Percentiles rank a stretch among this genome's conserved stretches.
Conservation (phyloP, 2,329 filamentous ascomycete genomes). For the Grosmannia clavigera region DNA sequence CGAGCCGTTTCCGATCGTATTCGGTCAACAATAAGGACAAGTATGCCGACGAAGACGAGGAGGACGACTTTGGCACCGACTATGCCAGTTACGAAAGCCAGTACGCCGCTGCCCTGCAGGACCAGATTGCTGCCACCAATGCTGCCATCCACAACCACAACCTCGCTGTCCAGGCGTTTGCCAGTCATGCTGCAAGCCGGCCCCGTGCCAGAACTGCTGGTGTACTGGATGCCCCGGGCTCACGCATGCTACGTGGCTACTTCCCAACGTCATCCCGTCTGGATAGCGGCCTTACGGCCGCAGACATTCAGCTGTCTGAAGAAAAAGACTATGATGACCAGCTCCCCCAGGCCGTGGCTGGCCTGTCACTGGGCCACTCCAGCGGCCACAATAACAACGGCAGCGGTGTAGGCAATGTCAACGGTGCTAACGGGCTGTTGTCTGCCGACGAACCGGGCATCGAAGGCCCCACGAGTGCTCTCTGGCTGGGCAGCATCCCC, state of each 20-base stretch:
- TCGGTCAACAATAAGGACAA: conserved; percentile 98
- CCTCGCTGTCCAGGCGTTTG: conserved; percentile 82
- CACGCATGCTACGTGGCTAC: conserved; percentile 57
- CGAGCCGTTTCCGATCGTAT: conserved; percentile 88
- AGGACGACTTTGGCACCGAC: conserved; percentile 56
- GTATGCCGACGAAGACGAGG: conserved; percentile 69
- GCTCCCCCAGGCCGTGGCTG: conserved; percentile 69
- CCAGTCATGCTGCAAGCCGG: conserved; percentile 66
- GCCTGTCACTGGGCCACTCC: conserved; percentile 58
- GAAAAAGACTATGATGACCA: conserved; percentile 63
- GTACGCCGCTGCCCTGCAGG: conserved; percentile 49
- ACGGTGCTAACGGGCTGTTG: conserved; percentile 44
- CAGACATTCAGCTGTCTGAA: conserved; percentile 63
- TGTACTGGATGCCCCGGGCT: conserved; percentile 67
- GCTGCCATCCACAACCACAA: conserved; percentile 81
- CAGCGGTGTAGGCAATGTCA: conserved; percentile 3
- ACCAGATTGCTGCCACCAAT: conserved; percentile 51
- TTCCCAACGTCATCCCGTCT: conserved; percentile 61
- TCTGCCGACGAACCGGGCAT: conserved; percentile 65
- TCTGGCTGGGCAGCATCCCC: conserved; percentile 96
- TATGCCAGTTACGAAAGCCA: conserved; percentile 39
- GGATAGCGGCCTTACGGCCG: conserved; percentile 61
- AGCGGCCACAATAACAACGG: conserved; percentile 44
- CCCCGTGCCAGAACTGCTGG: conserved; percentile 86
- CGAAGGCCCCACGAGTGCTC: conserved; percentile 79